Evolutionary conservation across 305 asterid genomes (phyloP), one percentile per base, ranked within the genome.

Genomic region (Fraxinus sp.): DNA sequence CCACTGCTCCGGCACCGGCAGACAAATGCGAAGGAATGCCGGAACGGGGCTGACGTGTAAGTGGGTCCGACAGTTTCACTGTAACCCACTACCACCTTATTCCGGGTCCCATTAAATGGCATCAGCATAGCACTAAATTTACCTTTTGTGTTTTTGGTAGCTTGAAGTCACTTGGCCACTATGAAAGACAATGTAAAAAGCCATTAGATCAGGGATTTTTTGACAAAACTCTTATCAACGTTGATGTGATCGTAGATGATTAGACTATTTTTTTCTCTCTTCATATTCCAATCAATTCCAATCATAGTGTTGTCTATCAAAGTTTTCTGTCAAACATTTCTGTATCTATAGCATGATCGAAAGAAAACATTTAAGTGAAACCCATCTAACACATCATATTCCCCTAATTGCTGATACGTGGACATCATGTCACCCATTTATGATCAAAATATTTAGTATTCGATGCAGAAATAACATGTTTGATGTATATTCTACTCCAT

Each of bases 101-200:
- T 13, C 35, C 3, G 49, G 70, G 73, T 10, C 76, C 79, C 39
- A 10, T 59, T 59, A 59, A 55, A 52, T 37, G 5, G 85, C 87
- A 86, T 86, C 92, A 89, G 89, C 88, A 87, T 55, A 52, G 81
- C 90, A 89, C 89, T 86, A 79, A 32, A 0, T 76, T 75, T 77
- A 36, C 49, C 74, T 70, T 86, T 85, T 18, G 1, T 59, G 13
- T 6, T 5, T 59, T 66, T 0, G n/a, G 80, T 80, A 83, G 85
- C 84, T 87, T 84, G 89, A 73, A 62, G 84, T 85, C 91, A 91
- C 85, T 75, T 46, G 80, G 83, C 88, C 94, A 88, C 91, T 85
- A 82, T 22, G 41, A 36, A 36, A 36, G 41, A 36, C 8, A 36
- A 36, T 36, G 9, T 7, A 36, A 36, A 36, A 36, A 36, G 41